phyloP scores from a whole-genome alignment of 768 basidiomycete species.

The Podaxis mareebaensis region DNA sequence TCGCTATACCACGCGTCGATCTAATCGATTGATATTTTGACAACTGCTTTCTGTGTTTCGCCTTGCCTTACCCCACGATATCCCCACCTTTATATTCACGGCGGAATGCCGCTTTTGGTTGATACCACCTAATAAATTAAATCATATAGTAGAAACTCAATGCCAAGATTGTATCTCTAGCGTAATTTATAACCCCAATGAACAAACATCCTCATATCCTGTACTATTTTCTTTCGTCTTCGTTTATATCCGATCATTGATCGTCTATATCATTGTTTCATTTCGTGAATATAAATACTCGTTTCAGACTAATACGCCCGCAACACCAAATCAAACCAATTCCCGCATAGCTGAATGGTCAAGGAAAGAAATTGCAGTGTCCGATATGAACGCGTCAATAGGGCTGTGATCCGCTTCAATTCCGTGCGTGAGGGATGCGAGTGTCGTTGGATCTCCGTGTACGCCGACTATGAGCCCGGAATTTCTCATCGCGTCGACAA shows the following conservation, averaged over 20 bases:
- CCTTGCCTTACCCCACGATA: neutral
- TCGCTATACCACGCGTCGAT: constrained; percentile 70
- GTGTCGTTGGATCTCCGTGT: constrained; percentile 59
- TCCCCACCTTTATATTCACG: neutral
- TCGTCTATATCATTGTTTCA: neutral
- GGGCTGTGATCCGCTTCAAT: constrained; percentile 45
- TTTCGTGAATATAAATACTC: neutral
- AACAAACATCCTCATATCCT: neutral
- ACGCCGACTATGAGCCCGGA: constrained; percentile 86
- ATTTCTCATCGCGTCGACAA: constrained; percentile 87
- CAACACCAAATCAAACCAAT: constrained; percentile 1
- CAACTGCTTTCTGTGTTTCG: neutral
- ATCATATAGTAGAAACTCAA: constrained; percentile 14
- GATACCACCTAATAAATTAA: constrained; percentile 9
- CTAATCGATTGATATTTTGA: constrained; percentile 26
- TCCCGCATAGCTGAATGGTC: constrained; percentile 44
- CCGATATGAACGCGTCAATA: constrained; percentile 69
- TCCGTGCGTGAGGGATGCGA: constrained; percentile 32
- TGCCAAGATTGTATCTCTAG: constrained; percentile 15
- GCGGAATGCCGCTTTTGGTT: neutral
- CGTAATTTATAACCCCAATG: constrained; percentile 6
- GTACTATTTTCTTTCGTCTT: neutral
- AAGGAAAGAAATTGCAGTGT: constrained; percentile 66
- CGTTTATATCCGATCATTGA: neutral
- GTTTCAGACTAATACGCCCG: neutral